Evolutionary conservation across 2,329 filamentous ascomycete species (phyloP).

Genomic region (Cladosporium cucumerinum): DNA sequence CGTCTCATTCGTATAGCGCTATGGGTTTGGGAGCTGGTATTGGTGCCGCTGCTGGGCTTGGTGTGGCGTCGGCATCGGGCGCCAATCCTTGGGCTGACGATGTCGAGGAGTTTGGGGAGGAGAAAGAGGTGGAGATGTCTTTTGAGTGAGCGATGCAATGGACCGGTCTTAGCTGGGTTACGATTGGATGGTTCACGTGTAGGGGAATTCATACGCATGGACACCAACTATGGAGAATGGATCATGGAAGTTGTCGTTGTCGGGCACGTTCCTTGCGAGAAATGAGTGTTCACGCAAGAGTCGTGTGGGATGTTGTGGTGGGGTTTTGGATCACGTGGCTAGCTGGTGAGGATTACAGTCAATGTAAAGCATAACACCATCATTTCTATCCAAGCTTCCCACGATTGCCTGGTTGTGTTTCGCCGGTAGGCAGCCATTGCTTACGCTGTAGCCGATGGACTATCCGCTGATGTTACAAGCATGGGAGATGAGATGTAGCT

Average conservation of each 20-base stretch:
- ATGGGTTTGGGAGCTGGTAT: background rate
- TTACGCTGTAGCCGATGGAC: background rate
- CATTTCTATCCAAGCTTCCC: background rate
- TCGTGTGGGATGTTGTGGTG: background rate
- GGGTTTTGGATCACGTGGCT: background rate
- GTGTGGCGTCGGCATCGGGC: background rate
- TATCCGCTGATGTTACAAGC: background rate
- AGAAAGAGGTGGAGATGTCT: slow-evolving; percentile 49
- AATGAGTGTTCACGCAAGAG: background rate
- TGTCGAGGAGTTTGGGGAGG: slow-evolving; percentile 45
- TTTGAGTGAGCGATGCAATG: slow-evolving; percentile 37
- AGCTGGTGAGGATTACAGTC: background rate
- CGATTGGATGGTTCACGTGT: background rate
- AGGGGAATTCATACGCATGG: background rate
- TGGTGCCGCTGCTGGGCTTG: background rate
- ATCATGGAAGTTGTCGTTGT: background rate
- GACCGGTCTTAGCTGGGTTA: background rate
- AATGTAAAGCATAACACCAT: background rate
- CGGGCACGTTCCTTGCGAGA: background rate
- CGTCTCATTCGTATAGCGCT: slow-evolving; percentile 1
- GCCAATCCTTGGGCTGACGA: slow-evolving; percentile 48
- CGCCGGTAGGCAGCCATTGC: background rate
- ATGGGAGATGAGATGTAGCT: background rate
- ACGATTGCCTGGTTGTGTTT: background rate
- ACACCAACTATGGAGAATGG: background rate